A percentile compares a stretch with the other conserved stretches of the same genome.
These are phyloP conservation scores for Canavalia gladiata DNA, from an alignment of 306 rosid genomes.

Conservation along the genomic window DNA sequence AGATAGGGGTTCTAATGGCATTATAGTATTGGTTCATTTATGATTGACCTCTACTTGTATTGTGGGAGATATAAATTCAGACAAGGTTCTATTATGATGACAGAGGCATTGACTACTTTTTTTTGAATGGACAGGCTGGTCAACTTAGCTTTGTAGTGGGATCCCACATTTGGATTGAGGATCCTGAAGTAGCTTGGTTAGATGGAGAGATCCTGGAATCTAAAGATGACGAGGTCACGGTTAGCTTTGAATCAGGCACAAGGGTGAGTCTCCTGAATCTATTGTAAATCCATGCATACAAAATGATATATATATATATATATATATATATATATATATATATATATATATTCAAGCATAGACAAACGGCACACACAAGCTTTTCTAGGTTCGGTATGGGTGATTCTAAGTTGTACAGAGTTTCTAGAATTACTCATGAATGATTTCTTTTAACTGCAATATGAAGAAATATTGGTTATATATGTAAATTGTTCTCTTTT, in stretches of 20 bases:
- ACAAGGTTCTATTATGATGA: constrained; percentile 25
- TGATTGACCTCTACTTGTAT: constrained; percentile 21
- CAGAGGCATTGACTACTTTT: constrained; percentile 39
- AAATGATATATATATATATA: not conserved
- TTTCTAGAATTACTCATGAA: too few species aligned
- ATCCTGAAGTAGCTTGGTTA: constrained; percentile 80
- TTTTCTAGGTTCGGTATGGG: too few species aligned
- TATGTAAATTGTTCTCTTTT: too few species aligned
- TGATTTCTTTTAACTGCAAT: too few species aligned
- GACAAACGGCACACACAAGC: not conserved
- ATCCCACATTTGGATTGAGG: constrained; percentile 80
- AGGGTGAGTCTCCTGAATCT: constrained; percentile 60
- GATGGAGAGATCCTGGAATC: constrained; percentile 80
- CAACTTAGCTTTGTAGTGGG: constrained; percentile 68
- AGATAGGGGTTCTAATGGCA: not conserved
- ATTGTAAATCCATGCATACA: not conserved
- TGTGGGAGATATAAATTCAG: constrained; percentile 14
- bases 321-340: not conserved
- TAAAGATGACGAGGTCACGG: constrained; percentile 57
- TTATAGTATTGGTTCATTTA: not conserved
- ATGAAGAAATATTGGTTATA: too few species aligned
- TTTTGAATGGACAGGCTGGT: constrained; percentile 66
- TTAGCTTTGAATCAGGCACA: constrained; percentile 63
- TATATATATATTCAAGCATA: not conserved
- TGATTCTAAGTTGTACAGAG: not conserved